Percentiles rank a stretch among this genome's conserved stretches.
These are phyloP conservation scores for Bremia lactucae DNA, from an alignment of 352 stramenopile species.

Conservation along the genomic window DNA sequence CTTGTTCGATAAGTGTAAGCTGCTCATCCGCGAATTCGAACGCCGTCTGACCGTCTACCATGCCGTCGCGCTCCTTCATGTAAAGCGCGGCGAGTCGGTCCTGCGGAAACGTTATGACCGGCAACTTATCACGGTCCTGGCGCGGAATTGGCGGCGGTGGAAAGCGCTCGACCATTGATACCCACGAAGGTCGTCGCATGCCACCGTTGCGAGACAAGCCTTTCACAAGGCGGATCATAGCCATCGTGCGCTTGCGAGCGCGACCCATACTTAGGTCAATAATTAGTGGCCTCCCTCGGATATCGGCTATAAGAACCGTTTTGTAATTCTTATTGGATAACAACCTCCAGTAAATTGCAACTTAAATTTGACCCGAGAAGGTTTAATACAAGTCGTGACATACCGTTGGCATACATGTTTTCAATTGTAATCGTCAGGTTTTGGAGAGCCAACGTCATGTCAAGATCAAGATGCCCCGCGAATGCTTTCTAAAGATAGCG, in stretches of 20 bases:
- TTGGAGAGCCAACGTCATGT: too few relatives aligned
- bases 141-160: conserved; percentile 62
- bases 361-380: too few relatives aligned
- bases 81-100: conserved; percentile 77
- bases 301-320: too few relatives aligned
- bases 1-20: conserved; percentile 76
- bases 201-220: conserved; percentile 69
- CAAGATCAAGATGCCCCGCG: too few relatives aligned
- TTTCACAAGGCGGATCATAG: conserved; percentile 73
- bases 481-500: too few relatives aligned
- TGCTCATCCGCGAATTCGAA: conserved; percentile 84
- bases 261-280: conserved; percentile 53
- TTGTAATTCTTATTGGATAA: too few relatives aligned
- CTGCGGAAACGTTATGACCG: conserved; percentile 76
- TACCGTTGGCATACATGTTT: too few relatives aligned
- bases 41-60: conserved; percentile 67
- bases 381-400: too few relatives aligned
- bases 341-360: too few relatives aligned
- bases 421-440: too few relatives aligned
- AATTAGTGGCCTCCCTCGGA: too few relatives aligned
- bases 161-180: conserved; percentile 67
- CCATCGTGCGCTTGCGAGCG: conserved; percentile 61
- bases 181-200: conserved; percentile 60
- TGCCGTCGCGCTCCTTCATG: conserved; percentile 55
- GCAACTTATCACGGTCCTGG: conserved; percentile 62